Evolutionary conservation across 2,329 filamentous ascomycete species (phyloP).

Genomic region (Xylaria sp.): DNA sequence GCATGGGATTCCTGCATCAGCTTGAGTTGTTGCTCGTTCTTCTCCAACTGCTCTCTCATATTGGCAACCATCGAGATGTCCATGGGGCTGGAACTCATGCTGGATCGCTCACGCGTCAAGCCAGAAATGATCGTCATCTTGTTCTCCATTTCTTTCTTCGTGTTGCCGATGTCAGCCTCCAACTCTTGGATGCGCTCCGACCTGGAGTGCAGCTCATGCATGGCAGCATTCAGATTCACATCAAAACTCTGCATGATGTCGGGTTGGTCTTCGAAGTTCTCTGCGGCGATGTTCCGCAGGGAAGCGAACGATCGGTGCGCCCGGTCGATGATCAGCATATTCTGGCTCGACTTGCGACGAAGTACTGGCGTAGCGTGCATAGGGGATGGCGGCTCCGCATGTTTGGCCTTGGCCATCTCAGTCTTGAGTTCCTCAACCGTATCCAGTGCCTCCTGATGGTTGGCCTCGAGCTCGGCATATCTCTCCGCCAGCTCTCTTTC

Average conservation of each 20-base stretch:
- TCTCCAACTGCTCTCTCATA: slow-evolving; percentile 84
- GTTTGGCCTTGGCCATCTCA: slow-evolving; percentile 78
- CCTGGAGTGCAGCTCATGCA: slow-evolving; percentile 85
- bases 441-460: slow-evolving; percentile 80
- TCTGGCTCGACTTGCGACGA: slow-evolving; percentile 90
- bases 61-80: slow-evolving; percentile 90
- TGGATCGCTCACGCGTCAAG: slow-evolving; percentile 88
- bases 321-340: slow-evolving; percentile 82
- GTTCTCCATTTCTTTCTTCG: slow-evolving; percentile 94
- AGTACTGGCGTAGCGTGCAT: slow-evolving; percentile 75
- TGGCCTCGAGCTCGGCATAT: slow-evolving; percentile 80
- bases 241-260: slow-evolving; percentile 93
- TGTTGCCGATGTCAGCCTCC: slow-evolving; percentile 78
- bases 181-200: slow-evolving; percentile 90
- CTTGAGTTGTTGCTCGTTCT: slow-evolving; percentile 80
- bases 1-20: slow-evolving; percentile 73
- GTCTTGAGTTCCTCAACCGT: slow-evolving; percentile 90
- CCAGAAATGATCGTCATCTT: slow-evolving; percentile 97
- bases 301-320: slow-evolving; percentile 90
- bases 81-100: slow-evolving; percentile 79
- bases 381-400: slow-evolving; percentile 60
- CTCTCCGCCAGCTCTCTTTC: slow-evolving; percentile 73
- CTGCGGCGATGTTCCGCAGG: slow-evolving; percentile 82
- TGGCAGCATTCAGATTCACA: slow-evolving; percentile 84
- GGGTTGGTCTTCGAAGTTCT: slow-evolving; percentile 80